Evolutionary conservation across 495 filamentous ascomycete species (phyloP), one percentile per base, ranked within the genome.

Genomic region (Penicillium pulvis): DNA sequence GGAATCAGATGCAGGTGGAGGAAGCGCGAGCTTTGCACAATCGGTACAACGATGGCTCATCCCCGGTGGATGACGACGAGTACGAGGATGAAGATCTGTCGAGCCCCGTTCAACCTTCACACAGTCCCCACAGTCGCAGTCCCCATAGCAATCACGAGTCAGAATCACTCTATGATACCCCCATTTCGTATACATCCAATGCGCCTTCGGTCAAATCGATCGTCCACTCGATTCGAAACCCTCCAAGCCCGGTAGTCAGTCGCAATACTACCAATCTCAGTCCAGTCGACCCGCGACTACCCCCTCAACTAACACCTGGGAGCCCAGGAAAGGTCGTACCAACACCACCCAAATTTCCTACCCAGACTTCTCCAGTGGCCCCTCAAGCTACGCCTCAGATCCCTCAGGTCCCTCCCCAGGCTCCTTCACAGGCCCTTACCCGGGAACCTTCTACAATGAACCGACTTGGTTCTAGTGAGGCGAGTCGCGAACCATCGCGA

Each of bases 1-100:
- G 87, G 49, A 85, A 85, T n/a, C 80, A 87, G 70, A 90, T 92
- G 84, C 79, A 87, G 48, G 78, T 81, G 26, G 89, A 89, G 19
- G 90, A 93, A 73, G 90, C 86, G 6, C 78, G 79, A 59, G 87
- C 87, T 14, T 78, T 93, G 59, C 82, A 87, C 14, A 73, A 83
- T 26, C 69, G 61, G 24, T 68, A 71, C 23, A 60, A 71, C 9
- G 72, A 76, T 9, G 59, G 65, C 16, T 24, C 54, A 43, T 60
- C 61, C 9, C 73, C 75, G 26, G 67, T 68, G 24, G 60, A 55
- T 11, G 66, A 71, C 26, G 60, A 66, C 11, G 65, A 55, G n/a
- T 35, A 55, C n/a, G 53, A 33, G 41, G 57, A 60, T 16, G 63
- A 64, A 19, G 41, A 33, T 4, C 7, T 57, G 11, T 51, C 55